Evolutionary conservation across 306 rosid species (phyloP), one percentile per base, ranked within the genome.

Genomic region (Prunus mongolica): DNA sequence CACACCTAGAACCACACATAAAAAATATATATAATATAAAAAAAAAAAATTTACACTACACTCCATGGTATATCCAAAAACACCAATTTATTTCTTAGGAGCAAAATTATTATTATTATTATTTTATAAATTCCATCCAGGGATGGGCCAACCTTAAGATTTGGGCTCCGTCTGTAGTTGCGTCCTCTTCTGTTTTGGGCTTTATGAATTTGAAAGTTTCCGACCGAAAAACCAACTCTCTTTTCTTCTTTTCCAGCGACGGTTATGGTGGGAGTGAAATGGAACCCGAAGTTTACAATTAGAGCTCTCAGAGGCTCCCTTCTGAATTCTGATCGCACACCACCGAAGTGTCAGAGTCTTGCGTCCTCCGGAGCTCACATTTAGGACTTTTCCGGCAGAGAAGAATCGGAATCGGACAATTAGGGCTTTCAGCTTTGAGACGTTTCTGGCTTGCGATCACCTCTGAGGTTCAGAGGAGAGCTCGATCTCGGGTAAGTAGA

Each of bases 401-500:
- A 32, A 32, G 24, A 19, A 34, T 24, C 55, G 4, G 24, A 22
- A 41, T 57, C 76, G 67, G 6, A 44, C 56, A 44, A 15, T 72
- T 24, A 41, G 55, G 38, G 38, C 7, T 56, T 72, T 20, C 76
- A 56, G 54, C 66, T 41, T 22, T 8, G 22, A 12, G 30, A 38
- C 16, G 2, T 44, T 25, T 18, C 68, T 3, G 45, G 45, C 38
- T 24, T 49, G 8, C 55, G 57, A 73, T 73, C 76, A 18, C 76
- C 67, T 54, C 67, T 18, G 2, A 60, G 57, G 12, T 60, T 30
- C 20, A 2, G 5, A 12, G 65, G 56, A 45, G 46, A 12, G 45
- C 28, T 28, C 45, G 68, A 73, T 73, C 68, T 73, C 68, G 16
- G 67, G 77, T 73, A 61, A 73, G 68, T 58, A n/a, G 41, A 24